These are phyloP conservation scores for Vitis riparia DNA, from an alignment of 164 flowering plant species.

Conservation along the genomic window DNA sequence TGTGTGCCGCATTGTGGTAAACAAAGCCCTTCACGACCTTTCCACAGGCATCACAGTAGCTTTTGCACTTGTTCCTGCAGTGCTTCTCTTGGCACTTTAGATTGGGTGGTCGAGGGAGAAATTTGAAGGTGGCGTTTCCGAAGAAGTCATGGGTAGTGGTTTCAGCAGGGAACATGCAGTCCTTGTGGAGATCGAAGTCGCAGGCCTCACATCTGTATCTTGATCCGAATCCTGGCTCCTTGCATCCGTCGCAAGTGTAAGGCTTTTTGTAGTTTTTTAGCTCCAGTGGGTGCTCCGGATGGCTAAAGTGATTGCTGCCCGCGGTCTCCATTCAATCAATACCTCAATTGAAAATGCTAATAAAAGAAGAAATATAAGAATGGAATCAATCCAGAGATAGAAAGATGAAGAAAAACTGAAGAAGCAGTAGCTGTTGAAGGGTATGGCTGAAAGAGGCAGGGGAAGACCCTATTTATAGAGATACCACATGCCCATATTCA, in stretches of 20 bases:
- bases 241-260: conserved; percentile 33
- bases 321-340: too few species aligned
- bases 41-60: conserved; percentile 12
- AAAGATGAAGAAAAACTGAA: background rate
- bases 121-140: conserved; percentile 7
- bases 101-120: background rate
- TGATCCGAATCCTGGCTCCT: conserved; percentile 23
- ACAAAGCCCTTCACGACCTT: conserved; percentile 7
- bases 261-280: conserved; percentile 11
- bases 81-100: too few species aligned
- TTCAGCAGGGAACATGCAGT: conserved; percentile 9
- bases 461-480: too few species aligned
- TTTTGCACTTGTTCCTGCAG: background rate
- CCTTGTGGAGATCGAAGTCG: conserved; percentile 30
- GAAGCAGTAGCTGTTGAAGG: too few species aligned
- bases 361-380: too few species aligned
- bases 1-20: conserved; percentile 2
- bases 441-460: too few species aligned
- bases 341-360: too few species aligned
- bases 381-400: too few species aligned
- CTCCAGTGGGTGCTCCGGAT: conserved; percentile 21
- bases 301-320: conserved; percentile 5
- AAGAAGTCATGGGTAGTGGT: conserved; percentile 18
- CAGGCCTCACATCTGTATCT: conserved; percentile 25
- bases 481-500: too few species aligned